These are phyloP conservation scores for Fraxinus platypoda DNA, from an alignment of 305 asterid genomes.

Conservation along the genomic window DNA sequence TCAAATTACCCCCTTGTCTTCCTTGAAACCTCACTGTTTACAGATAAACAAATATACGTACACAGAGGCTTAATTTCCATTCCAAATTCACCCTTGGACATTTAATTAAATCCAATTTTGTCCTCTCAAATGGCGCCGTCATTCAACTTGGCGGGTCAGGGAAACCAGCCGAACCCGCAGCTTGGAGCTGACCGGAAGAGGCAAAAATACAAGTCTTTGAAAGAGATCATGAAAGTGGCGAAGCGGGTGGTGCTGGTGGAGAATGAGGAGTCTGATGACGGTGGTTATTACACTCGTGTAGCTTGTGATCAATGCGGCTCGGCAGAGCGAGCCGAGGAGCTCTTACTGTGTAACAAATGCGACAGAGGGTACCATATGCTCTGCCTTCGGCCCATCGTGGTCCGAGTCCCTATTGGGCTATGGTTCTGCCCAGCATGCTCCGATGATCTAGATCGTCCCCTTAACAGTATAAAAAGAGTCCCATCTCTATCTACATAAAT, in stretches of 20 bases:
- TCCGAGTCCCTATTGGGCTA: constrained; percentile 64
- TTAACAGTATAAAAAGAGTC: constrained; percentile 42
- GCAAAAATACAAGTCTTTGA: constrained; percentile 50
- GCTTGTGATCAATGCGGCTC: constrained; percentile 72
- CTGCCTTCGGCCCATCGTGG: constrained; percentile 67
- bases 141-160: constrained; percentile 26
- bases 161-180: constrained; percentile 19
- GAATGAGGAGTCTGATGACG: constrained; percentile 19
- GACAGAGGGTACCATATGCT: constrained; percentile 68
- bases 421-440: constrained; percentile 71
- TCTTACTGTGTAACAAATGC: constrained; percentile 65
- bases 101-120: constrained; percentile 20
- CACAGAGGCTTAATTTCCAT: neutral
- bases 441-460: constrained; percentile 30
- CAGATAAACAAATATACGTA: neutral
- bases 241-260: constrained; percentile 41
- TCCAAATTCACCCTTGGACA: constrained; percentile 31
- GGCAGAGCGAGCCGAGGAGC: constrained; percentile 59
- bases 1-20: constrained; percentile 10
- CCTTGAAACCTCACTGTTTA: neutral
- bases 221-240: constrained; percentile 64
- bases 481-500: constrained; percentile 18
- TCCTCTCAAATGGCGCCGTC: constrained; percentile 47
- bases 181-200: constrained; percentile 23
- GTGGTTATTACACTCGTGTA: constrained; percentile 28